These are phyloP conservation scores for Pseudonectria foliicola DNA, from an alignment of 2,329 filamentous ascomycete genomes.

Conservation along the genomic window DNA sequence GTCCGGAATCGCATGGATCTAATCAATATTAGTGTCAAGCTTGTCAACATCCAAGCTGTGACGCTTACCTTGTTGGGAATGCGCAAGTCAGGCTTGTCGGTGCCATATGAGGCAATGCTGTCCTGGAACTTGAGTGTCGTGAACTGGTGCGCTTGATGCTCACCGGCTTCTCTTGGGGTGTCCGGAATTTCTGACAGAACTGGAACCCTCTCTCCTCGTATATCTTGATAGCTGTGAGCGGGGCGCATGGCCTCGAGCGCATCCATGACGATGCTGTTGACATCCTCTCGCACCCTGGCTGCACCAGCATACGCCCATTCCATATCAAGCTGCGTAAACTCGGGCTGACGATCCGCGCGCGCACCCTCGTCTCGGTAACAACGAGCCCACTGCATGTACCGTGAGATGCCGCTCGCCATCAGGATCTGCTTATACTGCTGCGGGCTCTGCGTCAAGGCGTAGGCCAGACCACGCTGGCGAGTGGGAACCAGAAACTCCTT, in stretches of 20 bases:
- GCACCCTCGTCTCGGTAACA: conserved; percentile 96
- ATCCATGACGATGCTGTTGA: conserved; percentile 28
- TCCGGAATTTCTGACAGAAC: conserved; percentile 21
- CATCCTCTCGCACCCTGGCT: conserved; percentile 24
- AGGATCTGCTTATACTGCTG: conserved; percentile 98
- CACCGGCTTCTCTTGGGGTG: conserved; percentile 5
- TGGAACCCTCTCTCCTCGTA: conserved; percentile 29
- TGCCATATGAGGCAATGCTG: conserved; percentile 72
- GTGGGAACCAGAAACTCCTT: conserved; percentile 93
- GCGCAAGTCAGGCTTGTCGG: conserved; percentile 86
- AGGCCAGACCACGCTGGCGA: conserved; percentile 65
- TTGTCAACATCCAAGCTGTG: neutral
- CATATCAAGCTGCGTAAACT: conserved; percentile 90
- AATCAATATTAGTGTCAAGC: conserved; percentile 11
- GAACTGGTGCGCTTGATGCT: conserved; percentile 24
- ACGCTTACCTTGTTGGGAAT: conserved; percentile 56
- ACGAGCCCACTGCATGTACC: conserved; percentile 87
- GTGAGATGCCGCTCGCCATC: conserved; percentile 78
- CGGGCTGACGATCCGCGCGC: conserved; percentile 85
- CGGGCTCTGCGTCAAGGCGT: conserved; percentile 90
- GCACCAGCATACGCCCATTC: conserved; percentile 81
- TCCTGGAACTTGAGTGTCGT: conserved; percentile 31
- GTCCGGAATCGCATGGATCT: conserved; percentile 61
- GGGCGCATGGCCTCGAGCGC: conserved; percentile 23
- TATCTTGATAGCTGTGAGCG: conserved; percentile 57